phyloP scores from a whole-genome alignment of 1,284 basidiomycete genomes.

The Peniophora sp. region DNA sequence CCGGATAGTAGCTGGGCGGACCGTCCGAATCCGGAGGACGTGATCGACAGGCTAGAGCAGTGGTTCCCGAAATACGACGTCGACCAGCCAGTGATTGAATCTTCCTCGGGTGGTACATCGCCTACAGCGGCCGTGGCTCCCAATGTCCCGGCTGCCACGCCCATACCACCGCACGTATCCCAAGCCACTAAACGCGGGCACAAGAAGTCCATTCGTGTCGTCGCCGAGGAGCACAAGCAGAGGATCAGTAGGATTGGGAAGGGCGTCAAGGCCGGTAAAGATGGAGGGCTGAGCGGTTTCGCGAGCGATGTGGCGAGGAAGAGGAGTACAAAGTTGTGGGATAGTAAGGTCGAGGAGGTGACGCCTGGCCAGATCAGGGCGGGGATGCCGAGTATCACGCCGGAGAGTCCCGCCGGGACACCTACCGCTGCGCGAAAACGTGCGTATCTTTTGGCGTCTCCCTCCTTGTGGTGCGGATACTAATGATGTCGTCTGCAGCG shows the following conservation, averaged over 20 bases:
- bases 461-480: no score
- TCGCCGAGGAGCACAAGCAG: conserved; percentile 78
- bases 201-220: conserved; percentile 89
- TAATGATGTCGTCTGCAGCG: no score
- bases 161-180: conserved; percentile 15
- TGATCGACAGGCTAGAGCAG: conserved; percentile 89
- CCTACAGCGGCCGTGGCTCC: conserved; percentile 62
- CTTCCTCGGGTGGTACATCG: conserved; percentile 68
- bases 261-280: conserved; percentile 30
- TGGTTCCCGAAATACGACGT: conserved; percentile 97
- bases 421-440: conserved; percentile 39
- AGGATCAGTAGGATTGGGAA: conserved; percentile 55
- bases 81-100: conserved; percentile 92
- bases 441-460: no score
- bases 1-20: conserved; percentile 71
- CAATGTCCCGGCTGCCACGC: conserved; percentile 27
- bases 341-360: conserved; percentile 89
- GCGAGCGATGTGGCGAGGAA: conserved; percentile 57
- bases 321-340: conserved; percentile 95
- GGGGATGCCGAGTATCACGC: conserved; percentile 33
- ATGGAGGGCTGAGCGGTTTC: not conserved
- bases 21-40: conserved; percentile 88
- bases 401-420: conserved; percentile 46
- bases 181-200: conserved; percentile 37
- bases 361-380: conserved; percentile 58